A percentile compares a stretch with the other conserved stretches of the same genome.
phyloP scores from a whole-genome alignment of 2,329 filamentous ascomycete species.

The Pseudogymnoascus sp. region DNA sequence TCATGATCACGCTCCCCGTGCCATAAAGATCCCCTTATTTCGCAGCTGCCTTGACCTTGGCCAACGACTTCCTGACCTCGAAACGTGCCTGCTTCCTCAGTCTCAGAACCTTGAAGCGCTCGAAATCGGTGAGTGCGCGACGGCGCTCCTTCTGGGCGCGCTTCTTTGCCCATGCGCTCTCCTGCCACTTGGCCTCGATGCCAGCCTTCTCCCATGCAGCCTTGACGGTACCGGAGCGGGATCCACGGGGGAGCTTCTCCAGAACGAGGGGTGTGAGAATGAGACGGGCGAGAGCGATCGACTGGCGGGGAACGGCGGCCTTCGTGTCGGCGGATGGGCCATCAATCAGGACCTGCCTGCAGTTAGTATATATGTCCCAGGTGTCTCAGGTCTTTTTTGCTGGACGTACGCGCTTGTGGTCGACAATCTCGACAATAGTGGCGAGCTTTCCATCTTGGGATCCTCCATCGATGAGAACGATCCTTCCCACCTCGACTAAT shows the following conservation, averaged over 20 bases:
- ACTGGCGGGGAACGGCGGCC: conserved; percentile 78
- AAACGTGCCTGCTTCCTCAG: conserved; percentile 99
- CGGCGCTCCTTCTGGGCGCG: conserved; percentile 77
- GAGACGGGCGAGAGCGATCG: conserved; percentile 71
- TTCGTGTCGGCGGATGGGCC: conserved; percentile 78
- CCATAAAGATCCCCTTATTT: conserved; percentile 40
- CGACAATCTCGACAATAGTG: conserved; percentile 97
- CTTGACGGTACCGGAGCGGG: conserved; percentile 76
- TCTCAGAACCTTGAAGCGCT: conserved; percentile 99
- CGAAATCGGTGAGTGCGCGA: conserved; percentile 92
- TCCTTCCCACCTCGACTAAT: conserved; percentile 96
- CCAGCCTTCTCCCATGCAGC: conserved; percentile 85
- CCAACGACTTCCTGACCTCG: conserved; percentile 93
- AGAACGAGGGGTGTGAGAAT: conserved; percentile 89
- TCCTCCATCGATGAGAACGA: conserved; percentile 79
- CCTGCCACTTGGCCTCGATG: conserved; percentile 89
- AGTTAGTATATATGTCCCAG: conserved; percentile 22
- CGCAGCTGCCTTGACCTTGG: conserved; percentile 81
- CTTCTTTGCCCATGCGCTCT: conserved; percentile 93
- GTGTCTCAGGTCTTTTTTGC: conserved; percentile 13
- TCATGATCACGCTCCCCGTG: conserved; percentile 40
- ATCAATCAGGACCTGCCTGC: conserved; percentile 80
- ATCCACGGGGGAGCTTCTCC: conserved; percentile 75
- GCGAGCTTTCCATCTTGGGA: conserved; percentile 84
- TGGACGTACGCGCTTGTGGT: conserved; percentile 97